Conservation (phyloP, 345 rosid genomes). For the Syzygium aqueum region DNA sequence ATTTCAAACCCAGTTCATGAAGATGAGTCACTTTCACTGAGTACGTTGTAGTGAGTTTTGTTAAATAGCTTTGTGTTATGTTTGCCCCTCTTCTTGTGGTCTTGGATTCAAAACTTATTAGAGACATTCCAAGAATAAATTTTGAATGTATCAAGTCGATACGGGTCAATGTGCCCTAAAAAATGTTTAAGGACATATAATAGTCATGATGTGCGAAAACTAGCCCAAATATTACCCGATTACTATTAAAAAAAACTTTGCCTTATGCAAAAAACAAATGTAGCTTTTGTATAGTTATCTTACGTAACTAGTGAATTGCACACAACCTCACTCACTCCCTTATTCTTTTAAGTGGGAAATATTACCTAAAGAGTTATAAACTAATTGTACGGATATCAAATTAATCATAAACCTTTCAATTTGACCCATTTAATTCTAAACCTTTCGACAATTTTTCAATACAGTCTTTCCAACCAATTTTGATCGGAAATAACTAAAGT, state of each 20-base stretch:
- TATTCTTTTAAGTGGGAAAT: background rate
- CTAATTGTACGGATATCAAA: background rate
- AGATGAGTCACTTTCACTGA: background rate
- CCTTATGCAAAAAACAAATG: background rate
- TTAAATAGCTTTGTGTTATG: background rate
- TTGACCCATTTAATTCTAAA: background rate
- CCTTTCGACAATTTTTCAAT: background rate
- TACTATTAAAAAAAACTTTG: background rate
- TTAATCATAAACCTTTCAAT: background rate
- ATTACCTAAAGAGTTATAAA: background rate
- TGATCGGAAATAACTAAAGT: background rate
- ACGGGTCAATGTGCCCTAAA: background rate
- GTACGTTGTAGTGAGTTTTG: background rate
- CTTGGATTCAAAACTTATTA: background rate
- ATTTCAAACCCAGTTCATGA: background rate
- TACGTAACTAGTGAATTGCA: background rate
- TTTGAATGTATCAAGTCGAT: background rate
- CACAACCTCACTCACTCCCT: background rate
- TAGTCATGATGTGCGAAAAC: background rate
- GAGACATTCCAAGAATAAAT: background rate
- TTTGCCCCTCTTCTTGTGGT: background rate
- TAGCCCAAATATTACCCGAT: background rate
- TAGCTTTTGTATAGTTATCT: background rate
- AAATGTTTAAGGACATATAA: background rate
- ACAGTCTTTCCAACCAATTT: background rate